These are phyloP conservation scores for Draba incana DNA, from an alignment of 345 rosid species.

Conservation along the genomic window DNA sequence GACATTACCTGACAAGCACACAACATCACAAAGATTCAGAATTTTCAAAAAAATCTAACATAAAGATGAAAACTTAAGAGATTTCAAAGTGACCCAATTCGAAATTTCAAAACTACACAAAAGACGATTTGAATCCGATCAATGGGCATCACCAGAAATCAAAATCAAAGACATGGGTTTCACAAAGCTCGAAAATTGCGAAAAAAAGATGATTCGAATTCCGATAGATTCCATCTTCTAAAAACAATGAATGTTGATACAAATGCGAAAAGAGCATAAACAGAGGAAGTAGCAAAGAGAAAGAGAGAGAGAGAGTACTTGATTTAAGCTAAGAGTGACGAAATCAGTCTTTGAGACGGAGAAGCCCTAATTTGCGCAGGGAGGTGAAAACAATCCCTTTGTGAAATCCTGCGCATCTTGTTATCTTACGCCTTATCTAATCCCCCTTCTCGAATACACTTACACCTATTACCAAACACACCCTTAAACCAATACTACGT, in stretches of 20 bases:
- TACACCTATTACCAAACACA: constrained; percentile 35
- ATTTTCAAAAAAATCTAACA: not conserved
- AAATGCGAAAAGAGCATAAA: constrained; percentile 18
- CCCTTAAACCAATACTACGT: not conserved
- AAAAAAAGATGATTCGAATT: constrained; percentile 15
- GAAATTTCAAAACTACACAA: constrained; percentile 3
- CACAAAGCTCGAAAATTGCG: not conserved
- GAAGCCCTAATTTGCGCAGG: constrained; percentile 86
- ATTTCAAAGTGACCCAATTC: constrained; percentile 23
- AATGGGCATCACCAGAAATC: constrained; percentile 19
- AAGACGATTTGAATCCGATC: not conserved
- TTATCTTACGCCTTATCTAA: constrained; percentile 54
- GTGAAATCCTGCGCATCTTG: constrained; percentile 49
- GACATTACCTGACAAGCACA: constrained; percentile 52
- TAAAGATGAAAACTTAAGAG: not conserved
- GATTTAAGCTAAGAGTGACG: constrained; percentile 36
- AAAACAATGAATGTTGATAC: constrained; percentile 4
- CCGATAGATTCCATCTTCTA: constrained; percentile 11
- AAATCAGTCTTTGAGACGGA: constrained; percentile 35
- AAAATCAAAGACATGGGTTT: constrained; percentile 29
- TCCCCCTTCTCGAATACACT: not conserved
- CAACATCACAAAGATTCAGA: constrained; percentile 17
- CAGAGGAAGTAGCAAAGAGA: constrained; percentile 9
- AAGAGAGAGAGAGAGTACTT: constrained; percentile 32
- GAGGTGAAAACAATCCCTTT: constrained; percentile 46